Conservation (phyloP, 1,284 basidiomycete genomes). For the Heimioporus retisporus region DNA sequence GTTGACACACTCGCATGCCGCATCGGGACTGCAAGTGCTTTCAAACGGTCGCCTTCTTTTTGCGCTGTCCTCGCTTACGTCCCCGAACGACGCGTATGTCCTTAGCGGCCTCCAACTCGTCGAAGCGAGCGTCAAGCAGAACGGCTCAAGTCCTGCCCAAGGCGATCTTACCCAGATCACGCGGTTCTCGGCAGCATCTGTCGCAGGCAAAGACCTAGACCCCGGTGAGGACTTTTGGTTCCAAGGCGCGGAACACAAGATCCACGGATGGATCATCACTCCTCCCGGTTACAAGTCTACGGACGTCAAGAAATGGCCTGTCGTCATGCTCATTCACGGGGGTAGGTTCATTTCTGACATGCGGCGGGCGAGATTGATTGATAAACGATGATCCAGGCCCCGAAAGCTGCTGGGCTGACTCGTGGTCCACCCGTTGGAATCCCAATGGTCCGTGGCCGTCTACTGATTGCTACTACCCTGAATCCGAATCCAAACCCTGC, state of each 20-base stretch:
- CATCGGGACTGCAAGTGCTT: slow-evolving; percentile 70
- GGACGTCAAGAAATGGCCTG: slow-evolving; percentile 81
- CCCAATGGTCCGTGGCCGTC: slow-evolving; percentile 65
- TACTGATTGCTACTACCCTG: neutral
- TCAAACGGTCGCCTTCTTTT: slow-evolving; percentile 71
- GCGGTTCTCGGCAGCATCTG: slow-evolving; percentile 63
- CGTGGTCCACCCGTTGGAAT: slow-evolving; percentile 92
- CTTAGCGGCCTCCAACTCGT: slow-evolving; percentile 58
- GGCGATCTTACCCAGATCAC: slow-evolving; percentile 65
- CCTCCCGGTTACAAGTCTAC: slow-evolving; percentile 79
- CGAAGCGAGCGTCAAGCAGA: slow-evolving; percentile 50
- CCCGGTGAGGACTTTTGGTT: slow-evolving; percentile 88
- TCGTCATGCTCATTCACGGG: slow-evolving; percentile 81
- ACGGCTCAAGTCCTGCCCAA: slow-evolving; percentile 38
- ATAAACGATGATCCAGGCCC: slow-evolving; percentile 58
- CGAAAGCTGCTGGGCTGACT: slow-evolving; percentile 85
- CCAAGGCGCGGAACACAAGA: slow-evolving; percentile 76
- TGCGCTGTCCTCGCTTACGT: slow-evolving; percentile 73
- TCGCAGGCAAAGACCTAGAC: slow-evolving; percentile 68
- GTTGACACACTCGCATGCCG: slow-evolving; percentile 67
- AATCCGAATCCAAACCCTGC: neutral
- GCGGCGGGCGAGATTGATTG: neutral
- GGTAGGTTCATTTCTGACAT: slow-evolving; percentile 45
- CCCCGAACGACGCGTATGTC: slow-evolving; percentile 81
- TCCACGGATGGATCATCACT: slow-evolving; percentile 88